Percentiles rank a stretch among this genome's conserved stretches.
phyloP scores from a whole-genome alignment of 768 basidiomycete species.

The Kwoniella mangroviensis region DNA sequence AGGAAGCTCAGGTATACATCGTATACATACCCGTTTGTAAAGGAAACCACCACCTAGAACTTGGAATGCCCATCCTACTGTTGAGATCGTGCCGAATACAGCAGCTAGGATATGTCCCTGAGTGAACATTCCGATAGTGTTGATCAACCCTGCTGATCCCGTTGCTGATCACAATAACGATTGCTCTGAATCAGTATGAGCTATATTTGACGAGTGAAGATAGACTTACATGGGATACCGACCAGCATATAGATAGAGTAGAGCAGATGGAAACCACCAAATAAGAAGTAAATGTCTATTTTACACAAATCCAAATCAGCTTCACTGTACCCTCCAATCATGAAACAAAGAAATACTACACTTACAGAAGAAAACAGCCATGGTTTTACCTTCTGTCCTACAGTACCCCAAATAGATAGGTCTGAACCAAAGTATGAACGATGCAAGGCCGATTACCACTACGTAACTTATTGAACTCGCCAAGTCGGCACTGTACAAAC shows the following conservation, averaged over 20 bases:
- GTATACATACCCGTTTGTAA: slow-evolving; percentile 46
- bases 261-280: slow-evolving; percentile 90
- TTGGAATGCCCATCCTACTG: slow-evolving; percentile 85
- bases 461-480: slow-evolving; percentile 63
- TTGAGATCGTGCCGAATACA: slow-evolving; percentile 77
- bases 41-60: slow-evolving; percentile 58
- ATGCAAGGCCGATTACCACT: slow-evolving; percentile 73
- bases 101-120: slow-evolving; percentile 76
- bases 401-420: slow-evolving; percentile 97
- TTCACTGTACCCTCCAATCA: no score
- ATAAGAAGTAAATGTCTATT: slow-evolving; percentile 93
- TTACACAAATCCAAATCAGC: background rate
- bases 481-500: slow-evolving; percentile 50
- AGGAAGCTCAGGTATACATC: background rate
- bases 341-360: background rate
- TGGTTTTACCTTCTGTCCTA: slow-evolving; percentile 68
- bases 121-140: slow-evolving; percentile 81
- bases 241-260: slow-evolving; percentile 94
- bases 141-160: slow-evolving; percentile 92
- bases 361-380: slow-evolving; percentile 58
- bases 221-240: slow-evolving; percentile 70
- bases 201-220: background rate
- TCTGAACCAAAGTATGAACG: slow-evolving; percentile 95
- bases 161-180: slow-evolving; percentile 60
- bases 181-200: no score